phyloP scores from a whole-genome alignment of 2,329 filamentous ascomycete genomes.

The Calonectria ilicicola region DNA sequence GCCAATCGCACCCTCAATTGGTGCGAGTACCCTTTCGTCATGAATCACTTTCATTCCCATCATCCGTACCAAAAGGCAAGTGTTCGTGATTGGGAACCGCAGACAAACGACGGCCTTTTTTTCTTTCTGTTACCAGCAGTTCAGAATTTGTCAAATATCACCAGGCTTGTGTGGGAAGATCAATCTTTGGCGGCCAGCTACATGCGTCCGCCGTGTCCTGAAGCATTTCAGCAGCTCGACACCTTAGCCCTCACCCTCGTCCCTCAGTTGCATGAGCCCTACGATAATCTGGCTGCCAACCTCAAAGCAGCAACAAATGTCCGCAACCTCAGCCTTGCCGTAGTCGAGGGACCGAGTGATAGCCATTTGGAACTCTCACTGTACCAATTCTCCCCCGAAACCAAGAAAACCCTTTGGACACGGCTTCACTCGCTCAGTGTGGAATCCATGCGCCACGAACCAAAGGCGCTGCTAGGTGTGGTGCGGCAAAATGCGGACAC shows the following conservation, averaged over 20 bases:
- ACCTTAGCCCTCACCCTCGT: not conserved
- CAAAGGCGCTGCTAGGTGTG: not conserved
- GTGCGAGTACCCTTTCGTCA: not conserved
- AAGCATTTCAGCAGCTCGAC: not conserved
- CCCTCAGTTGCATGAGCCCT: not conserved
- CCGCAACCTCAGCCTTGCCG: not conserved
- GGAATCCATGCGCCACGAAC: not conserved
- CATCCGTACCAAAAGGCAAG: not conserved
- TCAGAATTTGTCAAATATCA: not conserved
- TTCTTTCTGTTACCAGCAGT: not conserved
- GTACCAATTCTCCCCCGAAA: not conserved
- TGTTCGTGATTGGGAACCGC: not conserved
- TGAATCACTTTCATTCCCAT: not conserved
- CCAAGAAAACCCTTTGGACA: not conserved
- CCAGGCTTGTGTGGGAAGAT: not conserved
- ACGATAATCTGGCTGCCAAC: not conserved
- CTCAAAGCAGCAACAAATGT: not conserved
- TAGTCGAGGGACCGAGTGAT: not conserved
- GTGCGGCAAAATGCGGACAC: not conserved
- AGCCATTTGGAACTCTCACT: not conserved
- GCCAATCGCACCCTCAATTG: not conserved
- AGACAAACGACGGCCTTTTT: slow-evolving; percentile 1
- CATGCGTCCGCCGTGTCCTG: not conserved
- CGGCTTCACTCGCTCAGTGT: not conserved
- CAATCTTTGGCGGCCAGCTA: not conserved